These are phyloP conservation scores for Emergomyces africanus DNA, from an alignment of 2,329 filamentous ascomycete genomes.

Conservation along the genomic window DNA sequence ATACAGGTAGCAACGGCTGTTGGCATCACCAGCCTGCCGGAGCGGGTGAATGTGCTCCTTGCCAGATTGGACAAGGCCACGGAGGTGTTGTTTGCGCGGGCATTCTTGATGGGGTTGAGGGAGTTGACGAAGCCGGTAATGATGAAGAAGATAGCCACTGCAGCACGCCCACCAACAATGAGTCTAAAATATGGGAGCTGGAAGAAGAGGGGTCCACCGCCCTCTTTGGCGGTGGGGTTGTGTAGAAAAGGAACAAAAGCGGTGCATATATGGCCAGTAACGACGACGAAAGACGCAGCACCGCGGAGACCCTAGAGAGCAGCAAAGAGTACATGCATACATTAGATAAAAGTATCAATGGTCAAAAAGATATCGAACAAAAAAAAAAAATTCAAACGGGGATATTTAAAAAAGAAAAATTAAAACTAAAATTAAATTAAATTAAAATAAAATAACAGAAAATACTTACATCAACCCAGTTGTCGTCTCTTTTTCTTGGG, in stretches of 20 bases:
- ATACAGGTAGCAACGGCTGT: conserved; percentile 13
- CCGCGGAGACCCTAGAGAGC: conserved; percentile 28
- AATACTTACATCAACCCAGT: conserved; percentile 15
- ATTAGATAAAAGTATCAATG: background rate
- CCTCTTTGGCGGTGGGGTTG: conserved; percentile 17
- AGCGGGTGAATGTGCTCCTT: conserved; percentile 13
- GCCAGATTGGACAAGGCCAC: conserved; percentile 14
- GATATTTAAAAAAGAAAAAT: background rate
- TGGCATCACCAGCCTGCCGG: conserved; percentile 15
- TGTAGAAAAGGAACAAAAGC: conserved; percentile 30
- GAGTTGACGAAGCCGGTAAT: conserved; percentile 22
- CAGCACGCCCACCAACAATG: conserved; percentile 13
- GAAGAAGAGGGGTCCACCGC: conserved; percentile 12
- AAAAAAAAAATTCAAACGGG: background rate
- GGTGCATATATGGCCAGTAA: conserved; percentile 31
- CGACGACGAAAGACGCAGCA: conserved; percentile 30
- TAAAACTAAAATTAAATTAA: too few relatives aligned
- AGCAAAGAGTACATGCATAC: background rate
- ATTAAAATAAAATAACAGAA: background rate
- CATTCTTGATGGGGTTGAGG: conserved; percentile 15
- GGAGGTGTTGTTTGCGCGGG: conserved; percentile 13
- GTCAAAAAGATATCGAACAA: background rate
- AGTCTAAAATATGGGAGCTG: conserved; percentile 18
- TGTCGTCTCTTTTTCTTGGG: conserved; percentile 12
- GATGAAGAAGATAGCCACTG: conserved; percentile 19